Evolutionary conservation across 192 early-diverging fungal genomes (phyloP).

Genomic region (Entomortierella lignicola): DNA sequence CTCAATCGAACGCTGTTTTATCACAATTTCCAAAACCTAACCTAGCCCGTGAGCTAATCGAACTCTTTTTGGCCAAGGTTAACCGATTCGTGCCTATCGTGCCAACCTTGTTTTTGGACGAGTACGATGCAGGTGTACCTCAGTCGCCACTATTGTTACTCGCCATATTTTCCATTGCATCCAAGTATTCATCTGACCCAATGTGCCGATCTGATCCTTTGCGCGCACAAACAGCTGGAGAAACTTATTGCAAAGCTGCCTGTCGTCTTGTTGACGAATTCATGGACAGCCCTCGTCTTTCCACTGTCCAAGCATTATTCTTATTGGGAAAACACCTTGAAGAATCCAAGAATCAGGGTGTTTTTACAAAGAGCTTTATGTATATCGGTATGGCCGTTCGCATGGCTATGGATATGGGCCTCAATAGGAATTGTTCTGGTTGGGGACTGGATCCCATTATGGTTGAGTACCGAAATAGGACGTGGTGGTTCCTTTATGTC

Average conservation of each 20-base stretch:
- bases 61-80: conserved; percentile 7
- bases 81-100: conserved; percentile 17
- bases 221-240: conserved; percentile 15
- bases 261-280: conserved; percentile 54
- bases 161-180: conserved; percentile 9
- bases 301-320: conserved; percentile 60
- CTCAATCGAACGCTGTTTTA: conserved; percentile 1
- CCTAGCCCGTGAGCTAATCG: conserved; percentile 17
- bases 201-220: conserved; percentile 6
- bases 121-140: conserved; percentile 10
- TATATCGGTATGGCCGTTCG: conserved; percentile 66
- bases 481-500: conserved; percentile 22
- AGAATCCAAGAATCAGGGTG: conserved; percentile 40
- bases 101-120: conserved; percentile 9
- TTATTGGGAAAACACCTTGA: conserved; percentile 60
- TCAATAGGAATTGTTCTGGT: conserved; percentile 64
- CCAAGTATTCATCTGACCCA: conserved; percentile 14
- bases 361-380: conserved; percentile 52
- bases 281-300: conserved; percentile 55
- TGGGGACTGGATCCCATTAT: conserved; percentile 6
- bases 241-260: conserved; percentile 15
- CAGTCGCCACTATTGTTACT: conserved; percentile 5
- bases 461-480: conserved; percentile 15
- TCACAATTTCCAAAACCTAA: conserved; percentile 8
- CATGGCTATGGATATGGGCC: conserved; percentile 75